Percentiles rank a stretch among this genome's conserved stretches.
Conservation (phyloP, 495 filamentous ascomycete species). For the Penicillium crystallinum region DNA sequence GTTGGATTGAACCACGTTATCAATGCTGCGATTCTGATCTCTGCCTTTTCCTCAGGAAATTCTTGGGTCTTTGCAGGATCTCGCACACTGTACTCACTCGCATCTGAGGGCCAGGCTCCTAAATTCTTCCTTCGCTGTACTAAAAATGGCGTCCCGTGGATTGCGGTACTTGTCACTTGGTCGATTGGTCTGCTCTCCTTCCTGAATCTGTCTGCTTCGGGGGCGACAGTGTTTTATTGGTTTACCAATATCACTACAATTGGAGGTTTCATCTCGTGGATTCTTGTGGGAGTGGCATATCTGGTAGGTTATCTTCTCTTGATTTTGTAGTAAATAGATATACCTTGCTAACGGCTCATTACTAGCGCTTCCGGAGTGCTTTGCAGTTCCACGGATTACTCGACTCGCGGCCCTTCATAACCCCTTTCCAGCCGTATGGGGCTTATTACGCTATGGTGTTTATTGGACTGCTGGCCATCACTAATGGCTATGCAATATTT, state of each 20-base stretch:
- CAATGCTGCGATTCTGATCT: constrained; percentile 67
- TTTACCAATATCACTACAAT: constrained; percentile 55
- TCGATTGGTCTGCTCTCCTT: constrained; percentile 44
- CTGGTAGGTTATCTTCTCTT: constrained; percentile 13
- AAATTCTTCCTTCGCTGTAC: constrained; percentile 38
- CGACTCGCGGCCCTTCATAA: constrained; percentile 48
- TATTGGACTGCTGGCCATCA: constrained; percentile 53
- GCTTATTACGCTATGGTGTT: constrained; percentile 52
- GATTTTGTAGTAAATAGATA: not conserved
- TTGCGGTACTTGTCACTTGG: constrained; percentile 46
- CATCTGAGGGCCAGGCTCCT: constrained; percentile 62
- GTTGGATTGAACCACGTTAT: constrained; percentile 62
- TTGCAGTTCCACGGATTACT: constrained; percentile 35
- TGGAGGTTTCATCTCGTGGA: constrained; percentile 59
- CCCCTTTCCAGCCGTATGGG: constrained; percentile 50
- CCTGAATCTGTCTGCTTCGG: constrained; percentile 40
- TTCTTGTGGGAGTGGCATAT: constrained; percentile 28
- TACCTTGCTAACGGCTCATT: not conserved
- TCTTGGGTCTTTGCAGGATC: constrained; percentile 71
- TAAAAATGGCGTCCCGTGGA: constrained; percentile 43
- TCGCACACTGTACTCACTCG: constrained; percentile 71
- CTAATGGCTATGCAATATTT: constrained; percentile 62
- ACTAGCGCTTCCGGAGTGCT: constrained; percentile 42
- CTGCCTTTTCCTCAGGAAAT: constrained; percentile 65
- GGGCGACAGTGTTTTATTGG: constrained; percentile 51